phyloP scores from a whole-genome alignment of 169 alveolate species.

The Perkinsus chesapeaki region DNA sequence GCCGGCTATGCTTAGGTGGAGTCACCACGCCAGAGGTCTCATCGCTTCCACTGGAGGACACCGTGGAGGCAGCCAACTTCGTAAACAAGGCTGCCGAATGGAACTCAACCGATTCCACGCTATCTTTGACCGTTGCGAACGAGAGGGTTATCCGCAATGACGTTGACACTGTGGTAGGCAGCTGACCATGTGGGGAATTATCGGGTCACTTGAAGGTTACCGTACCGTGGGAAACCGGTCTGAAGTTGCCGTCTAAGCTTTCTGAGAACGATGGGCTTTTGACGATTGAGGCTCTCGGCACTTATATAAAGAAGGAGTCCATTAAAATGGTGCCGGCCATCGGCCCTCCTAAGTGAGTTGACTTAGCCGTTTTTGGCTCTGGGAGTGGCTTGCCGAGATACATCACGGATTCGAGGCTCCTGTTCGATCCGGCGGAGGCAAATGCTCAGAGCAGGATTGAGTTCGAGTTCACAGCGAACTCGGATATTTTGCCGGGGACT shows the following conservation, averaged over 20 bases:
- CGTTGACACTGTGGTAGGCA: neutral
- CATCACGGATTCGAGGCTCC: neutral
- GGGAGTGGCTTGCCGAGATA: neutral
- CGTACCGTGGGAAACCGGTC: neutral
- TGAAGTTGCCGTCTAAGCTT: conserved; percentile 4
- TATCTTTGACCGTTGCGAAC: neutral
- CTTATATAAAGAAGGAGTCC: conserved; percentile 6
- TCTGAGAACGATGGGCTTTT: conserved; percentile 4
- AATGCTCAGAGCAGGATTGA: neutral
- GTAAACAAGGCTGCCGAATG: neutral
- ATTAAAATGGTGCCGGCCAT: neutral
- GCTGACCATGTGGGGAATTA: neutral
- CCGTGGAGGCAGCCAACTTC: neutral
- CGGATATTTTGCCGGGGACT: conserved; percentile 2
- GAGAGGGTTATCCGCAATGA: neutral
- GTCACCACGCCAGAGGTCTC: neutral
- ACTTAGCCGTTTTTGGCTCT: neutral
- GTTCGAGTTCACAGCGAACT: conserved; percentile 7
- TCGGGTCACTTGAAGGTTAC: neutral
- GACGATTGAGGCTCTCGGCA: conserved; percentile 12
- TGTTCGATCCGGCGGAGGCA: neutral
- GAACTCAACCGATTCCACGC: neutral
- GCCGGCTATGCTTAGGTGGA: no score
- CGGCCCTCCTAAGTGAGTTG: neutral
- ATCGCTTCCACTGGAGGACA: neutral